Evolutionary conservation across 345 rosid species (phyloP).

Genomic region (Nephelium lappaceum): DNA sequence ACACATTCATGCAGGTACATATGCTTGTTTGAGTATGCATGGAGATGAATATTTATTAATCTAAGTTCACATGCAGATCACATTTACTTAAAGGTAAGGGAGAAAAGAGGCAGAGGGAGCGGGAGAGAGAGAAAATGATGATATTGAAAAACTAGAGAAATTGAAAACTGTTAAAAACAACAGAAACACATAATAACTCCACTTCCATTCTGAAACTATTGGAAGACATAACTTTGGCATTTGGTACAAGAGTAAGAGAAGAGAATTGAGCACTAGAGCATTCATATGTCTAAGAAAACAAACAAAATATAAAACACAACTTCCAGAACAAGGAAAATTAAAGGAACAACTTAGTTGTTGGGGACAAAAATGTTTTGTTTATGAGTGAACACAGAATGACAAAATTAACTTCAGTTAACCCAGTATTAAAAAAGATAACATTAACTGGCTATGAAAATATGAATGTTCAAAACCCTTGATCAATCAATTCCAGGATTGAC

Average conservation of each 20-base stretch:
- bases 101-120: not conserved
- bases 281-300: not conserved
- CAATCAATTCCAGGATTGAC: not conserved
- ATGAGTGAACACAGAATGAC: not conserved
- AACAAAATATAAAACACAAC: not conserved
- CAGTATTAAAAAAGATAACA: not conserved
- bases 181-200: no score
- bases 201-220: no score
- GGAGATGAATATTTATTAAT: not conserved
- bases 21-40: not conserved
- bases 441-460: not conserved
- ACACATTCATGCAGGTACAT: not conserved
- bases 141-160: no score
- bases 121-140: no score
- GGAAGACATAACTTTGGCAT: no score
- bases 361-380: not conserved
- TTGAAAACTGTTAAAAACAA: no score
- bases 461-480: not conserved
- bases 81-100: not conserved
- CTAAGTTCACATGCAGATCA: not conserved
- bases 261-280: not conserved
- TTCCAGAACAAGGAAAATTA: not conserved
- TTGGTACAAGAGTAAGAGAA: no score
- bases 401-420: not conserved
- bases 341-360: not conserved